Evolutionary conservation across 768 basidiomycete genomes (phyloP).

Genomic region (Trametes punicea): DNA sequence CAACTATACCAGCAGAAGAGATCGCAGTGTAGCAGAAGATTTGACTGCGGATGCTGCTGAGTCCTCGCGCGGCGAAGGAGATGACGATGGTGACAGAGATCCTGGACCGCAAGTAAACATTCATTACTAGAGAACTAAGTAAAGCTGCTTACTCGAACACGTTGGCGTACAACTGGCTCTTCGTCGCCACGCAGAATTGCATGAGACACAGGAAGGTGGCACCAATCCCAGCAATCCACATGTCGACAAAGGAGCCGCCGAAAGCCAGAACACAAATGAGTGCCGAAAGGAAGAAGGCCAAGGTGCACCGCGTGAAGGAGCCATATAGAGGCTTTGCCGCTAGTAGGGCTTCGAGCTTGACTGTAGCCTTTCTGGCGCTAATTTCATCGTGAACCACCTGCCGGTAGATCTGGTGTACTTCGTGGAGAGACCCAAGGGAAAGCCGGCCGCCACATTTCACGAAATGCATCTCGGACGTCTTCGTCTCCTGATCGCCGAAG

Average conservation of each 20-base stretch:
- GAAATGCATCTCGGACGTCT: slow-evolving; percentile 86
- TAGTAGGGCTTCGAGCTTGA: slow-evolving; percentile 61
- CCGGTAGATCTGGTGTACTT: slow-evolving; percentile 83
- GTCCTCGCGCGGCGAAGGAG: slow-evolving; percentile 75
- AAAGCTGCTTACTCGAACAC: slow-evolving; percentile 76
- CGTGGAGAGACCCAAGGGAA: slow-evolving; percentile 80
- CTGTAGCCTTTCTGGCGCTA: slow-evolving; percentile 72
- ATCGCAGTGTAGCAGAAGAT: slow-evolving; percentile 92
- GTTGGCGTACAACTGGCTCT: slow-evolving; percentile 80
- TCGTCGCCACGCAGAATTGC: slow-evolving; percentile 70
- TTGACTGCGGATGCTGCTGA: slow-evolving; percentile 72
- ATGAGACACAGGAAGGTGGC: slow-evolving; percentile 67
- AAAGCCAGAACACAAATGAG: slow-evolving; percentile 85
- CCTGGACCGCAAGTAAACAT: slow-evolving; percentile 43
- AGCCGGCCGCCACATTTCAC: slow-evolving; percentile 76
- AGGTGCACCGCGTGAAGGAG: slow-evolving; percentile 52
- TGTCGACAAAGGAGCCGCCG: slow-evolving; percentile 79
- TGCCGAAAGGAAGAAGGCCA: slow-evolving; percentile 70
- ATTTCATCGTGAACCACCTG: slow-evolving; percentile 89
- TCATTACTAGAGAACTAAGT: not conserved
- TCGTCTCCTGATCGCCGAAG: slow-evolving; percentile 87
- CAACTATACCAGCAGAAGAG: slow-evolving; percentile 82
- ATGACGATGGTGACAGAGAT: slow-evolving; percentile 81
- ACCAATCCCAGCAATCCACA: slow-evolving; percentile 73
- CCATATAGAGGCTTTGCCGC: slow-evolving; percentile 63